Evolutionary conservation across 768 basidiomycete genomes (phyloP), one percentile per base, ranked within the genome.

Genomic region (Cyclocybe aegerita): DNA sequence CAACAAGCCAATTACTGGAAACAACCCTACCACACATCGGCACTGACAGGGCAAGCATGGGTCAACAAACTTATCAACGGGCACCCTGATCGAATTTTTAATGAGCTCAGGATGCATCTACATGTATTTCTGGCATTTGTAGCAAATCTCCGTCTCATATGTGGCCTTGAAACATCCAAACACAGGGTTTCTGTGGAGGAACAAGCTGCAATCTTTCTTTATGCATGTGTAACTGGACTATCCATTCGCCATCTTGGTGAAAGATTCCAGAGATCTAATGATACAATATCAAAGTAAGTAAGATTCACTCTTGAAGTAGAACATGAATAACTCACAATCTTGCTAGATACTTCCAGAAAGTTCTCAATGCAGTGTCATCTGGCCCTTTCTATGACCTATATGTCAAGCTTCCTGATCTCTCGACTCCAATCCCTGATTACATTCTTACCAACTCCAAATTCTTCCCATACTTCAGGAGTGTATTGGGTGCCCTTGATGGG

Each of bases 401-500:
- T 53, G 58, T 70, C 9, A 17, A 47, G 0, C 46, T 55, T 14
- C 57, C 57, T n/a, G 4, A 37, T 10, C 33, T 41, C 7, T 8
- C 1, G 10, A 17, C 17, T 10, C 4, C 8, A 7, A 39, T 40
- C n/a, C 8, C 34, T 35, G 48, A 50, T 10, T 43, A 53, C 29
- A 68, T 71, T 23, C 46, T 4, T 7, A 23, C 40, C 1, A 63
- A 67, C 50, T 56, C 63, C 0, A 70, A 70, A 40, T 63, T 64
- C 36, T 70, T 43, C 34, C 69, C 70, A 1, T 72, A 62, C 41
- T 69, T 74, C 52, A 43, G 58, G 12, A 55, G 65, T 42, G 63
- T 57, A 3, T 46, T 74, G 14, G 68, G 70, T 16, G 69, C 70
- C 2, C 54, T 72, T 2, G 66, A 74, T 58, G 65, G 70, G 4